Evolutionary conservation across 768 basidiomycete species (phyloP).

Genomic region (Naganishia antarctica): DNA sequence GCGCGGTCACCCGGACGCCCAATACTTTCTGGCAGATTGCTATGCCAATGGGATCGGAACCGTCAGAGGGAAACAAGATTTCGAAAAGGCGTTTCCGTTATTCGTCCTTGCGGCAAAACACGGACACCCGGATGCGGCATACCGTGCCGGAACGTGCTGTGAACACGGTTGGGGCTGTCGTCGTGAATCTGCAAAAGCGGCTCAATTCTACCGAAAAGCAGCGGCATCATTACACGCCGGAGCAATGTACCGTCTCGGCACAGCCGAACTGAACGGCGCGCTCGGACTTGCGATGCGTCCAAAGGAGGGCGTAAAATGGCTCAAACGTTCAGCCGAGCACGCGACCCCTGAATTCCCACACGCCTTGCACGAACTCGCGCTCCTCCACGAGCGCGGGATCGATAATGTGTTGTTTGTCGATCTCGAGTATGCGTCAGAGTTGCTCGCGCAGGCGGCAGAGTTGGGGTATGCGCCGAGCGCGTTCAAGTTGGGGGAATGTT

Average conservation of each 20-base stretch:
- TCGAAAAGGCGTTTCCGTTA: conserved; percentile 91
- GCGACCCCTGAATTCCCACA: conserved; percentile 90
- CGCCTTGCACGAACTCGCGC: conserved; percentile 86
- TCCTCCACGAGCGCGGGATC: conserved; percentile 93
- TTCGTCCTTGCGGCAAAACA: conserved; percentile 96
- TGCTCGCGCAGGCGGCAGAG: conserved; percentile 90
- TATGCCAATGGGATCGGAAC: conserved; percentile 98
- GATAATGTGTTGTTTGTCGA: conserved; percentile 97
- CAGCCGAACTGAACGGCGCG: conserved; percentile 93
- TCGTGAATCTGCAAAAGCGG: conserved; percentile 81
- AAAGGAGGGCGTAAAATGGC: conserved; percentile 97
- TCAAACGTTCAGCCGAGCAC: conserved; percentile 88
- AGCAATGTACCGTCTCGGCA: conserved; percentile 93
- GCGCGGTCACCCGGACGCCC: conserved; percentile 85
- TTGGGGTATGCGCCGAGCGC: conserved; percentile 95
- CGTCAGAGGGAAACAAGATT: conserved; percentile 82
- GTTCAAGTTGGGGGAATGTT: conserved; percentile 92
- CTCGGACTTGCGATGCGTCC: conserved; percentile 77
- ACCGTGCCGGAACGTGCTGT: conserved; percentile 93
- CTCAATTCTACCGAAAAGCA: conserved; percentile 88
- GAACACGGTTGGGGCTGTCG: conserved; percentile 99
- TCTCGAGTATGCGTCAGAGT: conserved; percentile 87
- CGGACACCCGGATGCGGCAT: conserved; percentile 89
- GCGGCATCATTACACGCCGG: conserved; percentile 86
- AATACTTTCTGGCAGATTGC: conserved; percentile 97